These are phyloP conservation scores for Anthostomella pinea DNA, from an alignment of 2,329 filamentous ascomycete species.

Conservation along the genomic window DNA sequence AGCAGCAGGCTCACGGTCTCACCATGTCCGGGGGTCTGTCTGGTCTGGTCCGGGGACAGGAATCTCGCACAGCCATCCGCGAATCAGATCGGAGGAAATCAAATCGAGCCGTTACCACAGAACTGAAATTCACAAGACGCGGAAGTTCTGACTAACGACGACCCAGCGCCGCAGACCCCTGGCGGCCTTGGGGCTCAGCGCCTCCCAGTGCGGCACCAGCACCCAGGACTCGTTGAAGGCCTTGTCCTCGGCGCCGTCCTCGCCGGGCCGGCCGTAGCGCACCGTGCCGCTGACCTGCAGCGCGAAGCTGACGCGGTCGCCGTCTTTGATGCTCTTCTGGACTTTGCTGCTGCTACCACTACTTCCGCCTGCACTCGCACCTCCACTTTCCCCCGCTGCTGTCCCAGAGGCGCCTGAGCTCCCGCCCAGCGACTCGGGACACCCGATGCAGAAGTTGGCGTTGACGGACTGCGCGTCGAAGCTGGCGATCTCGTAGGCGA, in stretches of 20 bases:
- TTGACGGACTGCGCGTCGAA: conserved; percentile 79
- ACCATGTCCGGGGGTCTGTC: too few relatives aligned
- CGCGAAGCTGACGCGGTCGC: conserved; percentile 64
- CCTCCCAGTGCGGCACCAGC: conserved; percentile 72
- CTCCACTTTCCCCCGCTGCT: neutral
- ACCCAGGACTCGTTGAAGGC: conserved; percentile 80
- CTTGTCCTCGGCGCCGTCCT: conserved; percentile 55
- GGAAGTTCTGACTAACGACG: conserved; percentile 71
- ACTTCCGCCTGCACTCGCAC: conserved; percentile 20
- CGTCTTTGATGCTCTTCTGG: conserved; percentile 34
- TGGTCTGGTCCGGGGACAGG: too few relatives aligned
- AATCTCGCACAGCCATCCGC: too few relatives aligned
- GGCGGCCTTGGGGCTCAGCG: conserved; percentile 49
- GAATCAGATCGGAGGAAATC: too few relatives aligned
- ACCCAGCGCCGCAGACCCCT: conserved; percentile 59
- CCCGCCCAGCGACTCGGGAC: conserved; percentile 41
- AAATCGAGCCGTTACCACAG: too few relatives aligned
- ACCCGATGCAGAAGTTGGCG: conserved; percentile 57
- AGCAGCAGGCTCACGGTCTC: too few relatives aligned
- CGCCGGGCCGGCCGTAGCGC: conserved; percentile 60
- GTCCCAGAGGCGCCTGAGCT: too few relatives aligned
- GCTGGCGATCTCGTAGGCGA: conserved; percentile 70
- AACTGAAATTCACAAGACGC: conserved; percentile 53
- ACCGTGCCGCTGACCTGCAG: conserved; percentile 74
- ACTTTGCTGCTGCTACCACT: conserved; percentile 1